Percentiles rank a stretch among this genome's conserved stretches.
Conservation (phyloP, 495 filamentous ascomycete species). For the Opeltia flavorubescens region DNA sequence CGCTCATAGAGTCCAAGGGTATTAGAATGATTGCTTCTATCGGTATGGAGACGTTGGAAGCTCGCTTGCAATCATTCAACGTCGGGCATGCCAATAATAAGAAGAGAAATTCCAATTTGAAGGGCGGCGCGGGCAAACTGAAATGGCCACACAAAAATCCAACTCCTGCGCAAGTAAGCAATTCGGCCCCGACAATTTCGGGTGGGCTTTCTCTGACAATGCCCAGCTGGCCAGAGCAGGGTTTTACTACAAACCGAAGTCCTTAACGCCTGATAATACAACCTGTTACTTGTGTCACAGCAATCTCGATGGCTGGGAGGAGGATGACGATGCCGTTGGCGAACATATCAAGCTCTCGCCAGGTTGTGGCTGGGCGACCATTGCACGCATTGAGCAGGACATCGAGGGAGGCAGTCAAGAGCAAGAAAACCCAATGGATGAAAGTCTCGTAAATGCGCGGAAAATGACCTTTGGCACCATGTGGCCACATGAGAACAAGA, state of each 20-base stretch:
- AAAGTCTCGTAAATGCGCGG: slow-evolving; percentile 58
- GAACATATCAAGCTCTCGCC: slow-evolving; percentile 77
- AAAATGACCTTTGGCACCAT: slow-evolving; percentile 57
- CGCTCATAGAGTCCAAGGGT: not conserved
- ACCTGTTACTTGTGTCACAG: slow-evolving; percentile 74
- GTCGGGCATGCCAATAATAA: slow-evolving; percentile 41
- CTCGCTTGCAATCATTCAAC: slow-evolving; percentile 65
- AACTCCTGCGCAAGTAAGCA: slow-evolving; percentile 47
- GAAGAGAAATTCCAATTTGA: slow-evolving; percentile 52
- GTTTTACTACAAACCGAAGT: slow-evolving; percentile 71
- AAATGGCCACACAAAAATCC: slow-evolving; percentile 65
- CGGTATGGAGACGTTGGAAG: slow-evolving; percentile 48
- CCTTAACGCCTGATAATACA: slow-evolving; percentile 68
- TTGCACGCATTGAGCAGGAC: slow-evolving; percentile 51
- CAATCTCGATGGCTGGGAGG: slow-evolving; percentile 78
- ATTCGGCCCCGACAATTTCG: not conserved
- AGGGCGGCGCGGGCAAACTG: slow-evolving; percentile 40
- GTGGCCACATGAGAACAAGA: slow-evolving; percentile 85
- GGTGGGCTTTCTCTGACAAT: slow-evolving; percentile 8
- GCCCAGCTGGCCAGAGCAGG: slow-evolving; percentile 73
- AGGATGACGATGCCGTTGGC: slow-evolving; percentile 58
- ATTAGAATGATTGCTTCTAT: not conserved
- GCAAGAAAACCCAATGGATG: slow-evolving; percentile 56
- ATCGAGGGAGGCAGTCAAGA: slow-evolving; percentile 45
- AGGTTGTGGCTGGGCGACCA: slow-evolving; percentile 79